phyloP scores from a whole-genome alignment of 2,329 filamentous ascomycete genomes.

The Epicoccum nigrum region DNA sequence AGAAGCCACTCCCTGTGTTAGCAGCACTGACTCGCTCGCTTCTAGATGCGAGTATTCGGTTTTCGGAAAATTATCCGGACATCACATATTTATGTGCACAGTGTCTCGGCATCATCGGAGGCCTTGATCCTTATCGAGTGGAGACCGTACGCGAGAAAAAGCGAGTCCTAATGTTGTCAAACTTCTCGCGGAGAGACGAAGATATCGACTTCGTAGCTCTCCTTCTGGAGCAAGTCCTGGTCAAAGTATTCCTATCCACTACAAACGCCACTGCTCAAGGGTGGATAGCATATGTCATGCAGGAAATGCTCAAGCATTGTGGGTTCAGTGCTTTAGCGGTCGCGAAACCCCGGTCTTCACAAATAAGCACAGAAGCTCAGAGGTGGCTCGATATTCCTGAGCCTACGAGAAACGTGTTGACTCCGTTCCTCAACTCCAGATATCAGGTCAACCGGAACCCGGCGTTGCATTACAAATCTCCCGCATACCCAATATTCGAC shows the following conservation, averaged over 20 bases:
- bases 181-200: constrained; percentile 80
- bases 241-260: constrained; percentile 88
- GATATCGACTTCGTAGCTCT: constrained; percentile 85
- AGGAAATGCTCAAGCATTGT: constrained; percentile 81
- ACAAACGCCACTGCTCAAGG: constrained; percentile 88
- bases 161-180: constrained; percentile 84
- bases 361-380: constrained; percentile 66
- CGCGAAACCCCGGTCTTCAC: constrained; percentile 59
- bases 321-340: constrained; percentile 67
- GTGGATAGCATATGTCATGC: constrained; percentile 92
- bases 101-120: constrained; percentile 87
- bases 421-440: constrained; percentile 83
- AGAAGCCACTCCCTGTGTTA: constrained; percentile 80
- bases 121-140: constrained; percentile 86
- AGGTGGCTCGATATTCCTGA: constrained; percentile 83
- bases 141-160: constrained; percentile 79
- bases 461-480: constrained; percentile 35
- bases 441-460: constrained; percentile 67
- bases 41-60: constrained; percentile 83
- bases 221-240: constrained; percentile 83
- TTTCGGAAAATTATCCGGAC: constrained; percentile 69
- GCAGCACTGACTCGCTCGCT: constrained; percentile 75
- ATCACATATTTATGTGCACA: constrained; percentile 78
- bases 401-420: constrained; percentile 77
- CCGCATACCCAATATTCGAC: constrained; percentile 77